Evolutionary conservation across 1,284 basidiomycete species (phyloP).

Genomic region (Cryptococcus amylolentus): DNA sequence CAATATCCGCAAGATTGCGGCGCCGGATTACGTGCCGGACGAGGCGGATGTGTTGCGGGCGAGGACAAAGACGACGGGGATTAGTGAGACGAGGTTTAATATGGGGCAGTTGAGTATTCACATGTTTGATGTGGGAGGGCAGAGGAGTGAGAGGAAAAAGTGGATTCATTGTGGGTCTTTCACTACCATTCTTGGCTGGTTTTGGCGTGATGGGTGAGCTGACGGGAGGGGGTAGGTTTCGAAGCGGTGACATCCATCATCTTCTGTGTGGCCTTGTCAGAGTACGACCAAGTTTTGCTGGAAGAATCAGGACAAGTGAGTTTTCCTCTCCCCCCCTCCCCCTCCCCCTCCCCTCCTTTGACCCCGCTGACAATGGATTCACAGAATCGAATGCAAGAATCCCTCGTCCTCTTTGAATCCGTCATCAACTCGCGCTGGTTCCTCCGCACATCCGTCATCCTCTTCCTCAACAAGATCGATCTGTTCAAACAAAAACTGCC

Average conservation of each 20-base stretch:
- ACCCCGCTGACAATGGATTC: neutral
- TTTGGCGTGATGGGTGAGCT: neutral
- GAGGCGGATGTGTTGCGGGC: constrained; percentile 86
- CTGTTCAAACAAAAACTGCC: constrained; percentile 91
- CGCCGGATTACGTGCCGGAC: constrained; percentile 75
- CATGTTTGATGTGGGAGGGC: constrained; percentile 93
- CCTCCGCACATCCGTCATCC: constrained; percentile 49
- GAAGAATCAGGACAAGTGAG: constrained; percentile 61
- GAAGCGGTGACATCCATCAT: constrained; percentile 94
- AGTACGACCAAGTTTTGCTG: constrained; percentile 86
- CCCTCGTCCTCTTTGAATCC: constrained; percentile 65
- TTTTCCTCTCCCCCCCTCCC: neutral
- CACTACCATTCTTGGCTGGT: too few relatives aligned
- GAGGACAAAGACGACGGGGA: constrained; percentile 86
- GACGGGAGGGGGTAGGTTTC: constrained; percentile 53
- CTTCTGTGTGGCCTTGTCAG: constrained; percentile 88
- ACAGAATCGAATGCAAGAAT: constrained; percentile 85
- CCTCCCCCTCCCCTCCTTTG: too few relatives aligned
- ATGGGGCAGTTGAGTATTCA: constrained; percentile 55
- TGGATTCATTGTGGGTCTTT: constrained; percentile 72
- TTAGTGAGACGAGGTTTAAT: constrained; percentile 74
- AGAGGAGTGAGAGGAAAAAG: constrained; percentile 89
- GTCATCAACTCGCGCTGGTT: constrained; percentile 77
- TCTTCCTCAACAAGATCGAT: constrained; percentile 91
- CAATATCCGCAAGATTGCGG: constrained; percentile 76